Evolutionary conservation across 768 basidiomycete genomes (phyloP), one percentile per base, ranked within the genome.

Genomic region (Gautieria morchelliformis): DNA sequence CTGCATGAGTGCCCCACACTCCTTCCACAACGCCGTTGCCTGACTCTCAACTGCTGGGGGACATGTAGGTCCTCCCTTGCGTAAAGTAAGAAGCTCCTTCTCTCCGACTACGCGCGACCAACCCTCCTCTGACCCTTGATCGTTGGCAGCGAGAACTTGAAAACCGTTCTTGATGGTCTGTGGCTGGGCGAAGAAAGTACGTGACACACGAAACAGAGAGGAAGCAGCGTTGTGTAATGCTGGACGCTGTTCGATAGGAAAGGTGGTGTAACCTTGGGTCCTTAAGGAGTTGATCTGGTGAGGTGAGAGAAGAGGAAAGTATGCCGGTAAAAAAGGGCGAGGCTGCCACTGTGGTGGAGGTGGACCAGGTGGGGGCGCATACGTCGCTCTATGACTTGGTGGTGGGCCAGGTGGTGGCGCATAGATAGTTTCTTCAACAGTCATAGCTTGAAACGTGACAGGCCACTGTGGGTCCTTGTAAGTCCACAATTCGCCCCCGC

Each of bases 121-220:
- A 15, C 62, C 62, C 48, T 63, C 62, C 45, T 63, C 62, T 11
- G 62, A 63, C 14, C 56, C 60, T 37, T 62, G 56, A 30, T 24
- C 22, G 17, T 46, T 58, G 33, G 51, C 56, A 15, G 39, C 52
- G 9, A 30, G 37, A 20, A 53, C 41, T 20, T 44, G 42, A 35
- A 54, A 61, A 17, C 39, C 27, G 33, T 32, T 35, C 35, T 54
- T 52, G 33, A 47, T 44, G 0, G 24, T 15, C 19, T 61, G 51
- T 24, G 58, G 58, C 5, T 52, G 50, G 20, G 41, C 20, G 35
- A 61, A 61, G 58, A 61, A 61, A 27, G 20, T 22, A 5, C 51
- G 48, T 1, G 60, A 61, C 9, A 33, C 30, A 7, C 30, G 35
- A 39, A 61, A 61, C 14, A 61, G 57, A 14, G 41, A 24, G n/a